Conservation (phyloP, 768 basidiomycete species). For the Kwoniella botswanensis region DNA sequence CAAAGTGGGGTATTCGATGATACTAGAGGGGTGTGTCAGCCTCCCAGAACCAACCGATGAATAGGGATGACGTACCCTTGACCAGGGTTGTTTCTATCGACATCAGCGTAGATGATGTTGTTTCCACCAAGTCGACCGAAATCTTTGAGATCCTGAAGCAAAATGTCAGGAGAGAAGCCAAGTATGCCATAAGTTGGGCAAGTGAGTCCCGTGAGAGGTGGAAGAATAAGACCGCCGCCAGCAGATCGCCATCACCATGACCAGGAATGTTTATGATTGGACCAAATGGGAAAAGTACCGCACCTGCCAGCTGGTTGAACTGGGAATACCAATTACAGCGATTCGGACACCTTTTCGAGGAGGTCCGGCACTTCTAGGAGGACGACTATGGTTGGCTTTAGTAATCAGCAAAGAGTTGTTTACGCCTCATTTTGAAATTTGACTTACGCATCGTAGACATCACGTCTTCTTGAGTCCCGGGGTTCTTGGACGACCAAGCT, state of each 20-base stretch:
- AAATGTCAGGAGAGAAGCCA: conserved; percentile 12
- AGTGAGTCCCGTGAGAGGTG: background rate
- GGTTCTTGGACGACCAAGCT: conserved; percentile 91
- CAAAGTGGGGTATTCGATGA: conserved; percentile 85
- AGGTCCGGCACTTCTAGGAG: conserved; percentile 36
- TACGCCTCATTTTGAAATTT: conserved; percentile 16
- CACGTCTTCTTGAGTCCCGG: conserved; percentile 81
- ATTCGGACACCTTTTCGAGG: conserved; percentile 64
- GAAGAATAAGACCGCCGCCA: background rate
- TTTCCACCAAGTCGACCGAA: conserved; percentile 92
- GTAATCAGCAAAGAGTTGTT: conserved; percentile 24
- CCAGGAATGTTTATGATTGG: conserved; percentile 2
- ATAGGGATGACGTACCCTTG: conserved; percentile 71
- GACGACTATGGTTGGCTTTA: conserved; percentile 12
- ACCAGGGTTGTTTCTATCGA: conserved; percentile 82
- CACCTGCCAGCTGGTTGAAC: conserved; percentile 99
- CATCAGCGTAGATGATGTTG: conserved; percentile 85
- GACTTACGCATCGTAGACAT: conserved; percentile 67
- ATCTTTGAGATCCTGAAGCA: conserved; percentile 87
- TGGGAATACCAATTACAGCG: conserved; percentile 84
- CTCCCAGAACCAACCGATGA: background rate
- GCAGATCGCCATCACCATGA: conserved; percentile 11
- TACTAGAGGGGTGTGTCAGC: conserved; percentile 61
- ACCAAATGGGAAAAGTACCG: conserved; percentile 60
- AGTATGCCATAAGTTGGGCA: background rate